Evolutionary conservation across 495 filamentous ascomycete species (phyloP).

Genomic region (Pseudevernia furfuracea): DNA sequence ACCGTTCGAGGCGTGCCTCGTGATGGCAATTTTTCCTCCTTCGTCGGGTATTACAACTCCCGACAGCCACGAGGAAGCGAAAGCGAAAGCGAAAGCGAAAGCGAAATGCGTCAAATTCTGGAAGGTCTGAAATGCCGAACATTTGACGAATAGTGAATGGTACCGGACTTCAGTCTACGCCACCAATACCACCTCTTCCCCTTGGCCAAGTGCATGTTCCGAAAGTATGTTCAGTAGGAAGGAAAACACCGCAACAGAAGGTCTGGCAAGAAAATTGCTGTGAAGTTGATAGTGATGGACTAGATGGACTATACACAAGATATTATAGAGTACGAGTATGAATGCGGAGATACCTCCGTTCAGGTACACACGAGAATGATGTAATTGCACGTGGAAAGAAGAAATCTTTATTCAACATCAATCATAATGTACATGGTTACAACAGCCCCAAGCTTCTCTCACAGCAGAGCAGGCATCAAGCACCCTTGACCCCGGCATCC

Average conservation of each 20-base stretch:
- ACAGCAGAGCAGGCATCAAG: background rate
- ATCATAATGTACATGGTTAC: background rate
- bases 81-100: no score
- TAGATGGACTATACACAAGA: background rate
- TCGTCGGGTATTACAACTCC: background rate
- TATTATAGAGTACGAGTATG: background rate
- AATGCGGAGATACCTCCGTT: background rate
- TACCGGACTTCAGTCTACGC: background rate
- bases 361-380: background rate
- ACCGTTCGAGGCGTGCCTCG: background rate
- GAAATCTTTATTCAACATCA: background rate
- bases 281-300: no score
- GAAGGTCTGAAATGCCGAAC: background rate
- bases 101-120: background rate
- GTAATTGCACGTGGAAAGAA: background rate
- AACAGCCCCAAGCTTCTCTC: no score
- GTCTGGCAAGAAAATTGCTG: background rate
- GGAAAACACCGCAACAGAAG: background rate
- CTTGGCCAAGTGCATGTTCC: background rate
- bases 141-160: background rate
- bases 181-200: background rate
- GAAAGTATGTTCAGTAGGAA: background rate
- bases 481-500: slow-evolving; percentile 12
- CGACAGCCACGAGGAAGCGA: background rate
- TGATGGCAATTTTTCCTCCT: background rate